A percentile compares a stretch with the other conserved stretches of the same genome.
Evolutionary conservation across 2,329 filamentous ascomycete genomes (phyloP).

Genomic region (Furcasterigmium sp.): DNA sequence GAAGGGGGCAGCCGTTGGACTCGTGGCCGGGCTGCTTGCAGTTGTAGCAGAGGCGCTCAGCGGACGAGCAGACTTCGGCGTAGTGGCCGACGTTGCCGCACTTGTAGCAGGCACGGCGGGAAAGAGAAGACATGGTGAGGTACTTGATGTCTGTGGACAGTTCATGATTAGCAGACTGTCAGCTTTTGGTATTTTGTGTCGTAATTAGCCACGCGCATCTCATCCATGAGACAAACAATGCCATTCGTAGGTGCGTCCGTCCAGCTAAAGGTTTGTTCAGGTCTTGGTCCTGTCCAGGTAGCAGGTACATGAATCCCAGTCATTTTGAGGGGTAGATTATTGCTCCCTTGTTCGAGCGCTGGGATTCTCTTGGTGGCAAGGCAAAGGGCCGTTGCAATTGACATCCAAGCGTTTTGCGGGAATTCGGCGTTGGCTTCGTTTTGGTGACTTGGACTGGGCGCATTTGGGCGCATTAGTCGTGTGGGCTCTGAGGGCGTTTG

Average conservation of each 20-base stretch:
- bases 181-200: background rate
- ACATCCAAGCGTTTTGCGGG: conserved; percentile 2
- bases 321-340: too few relatives aligned
- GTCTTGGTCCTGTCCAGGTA: too few relatives aligned
- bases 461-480: too few relatives aligned
- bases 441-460: background rate
- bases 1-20: conserved; percentile 94
- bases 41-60: conserved; percentile 99
- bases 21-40: conserved; percentile 96
- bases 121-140: conserved; percentile 68
- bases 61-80: conserved; percentile 90
- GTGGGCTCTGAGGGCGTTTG: too few relatives aligned
- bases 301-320: too few relatives aligned
- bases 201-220: conserved; percentile 22
- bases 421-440: background rate
- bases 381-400: background rate
- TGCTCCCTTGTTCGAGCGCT: too few relatives aligned
- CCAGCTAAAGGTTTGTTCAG: too few relatives aligned
- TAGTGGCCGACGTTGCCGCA: conserved; percentile 79
- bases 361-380: too few relatives aligned
- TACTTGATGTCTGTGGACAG: conserved; percentile 11
- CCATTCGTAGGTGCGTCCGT: too few relatives aligned
- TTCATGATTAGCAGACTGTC: conserved; percentile 5
- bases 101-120: conserved; percentile 79
- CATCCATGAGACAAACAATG: too few relatives aligned